phyloP scores from a whole-genome alignment of 2,329 filamentous ascomycete genomes.

The Albifimbria verrucaria region DNA sequence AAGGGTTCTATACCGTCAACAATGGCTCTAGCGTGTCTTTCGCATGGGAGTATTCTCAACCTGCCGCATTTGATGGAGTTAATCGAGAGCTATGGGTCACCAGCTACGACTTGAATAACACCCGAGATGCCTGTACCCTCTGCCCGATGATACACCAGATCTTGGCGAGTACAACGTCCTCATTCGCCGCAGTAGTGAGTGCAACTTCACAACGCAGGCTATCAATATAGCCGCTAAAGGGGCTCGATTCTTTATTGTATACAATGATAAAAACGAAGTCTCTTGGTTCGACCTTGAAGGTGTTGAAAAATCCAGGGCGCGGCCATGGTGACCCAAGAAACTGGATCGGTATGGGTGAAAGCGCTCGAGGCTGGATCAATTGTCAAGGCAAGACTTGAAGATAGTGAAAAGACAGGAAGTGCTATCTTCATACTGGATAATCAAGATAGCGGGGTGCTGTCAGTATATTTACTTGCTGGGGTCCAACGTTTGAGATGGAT shows the following conservation, averaged over 20 bases:
- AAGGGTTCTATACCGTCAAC: conserved; percentile 32
- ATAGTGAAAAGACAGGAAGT: neutral
- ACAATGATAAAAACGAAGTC: conserved; percentile 34
- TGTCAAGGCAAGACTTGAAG: conserved; percentile 5
- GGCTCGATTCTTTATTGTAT: conserved; percentile 52
- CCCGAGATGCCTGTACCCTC: neutral
- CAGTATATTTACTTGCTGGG: conserved; percentile 10
- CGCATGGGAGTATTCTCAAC: neutral
- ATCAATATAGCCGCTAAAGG: conserved; percentile 42
- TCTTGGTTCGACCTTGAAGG: neutral
- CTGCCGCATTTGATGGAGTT: neutral
- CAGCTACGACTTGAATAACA: neutral
- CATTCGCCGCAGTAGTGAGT: conserved; percentile 35
- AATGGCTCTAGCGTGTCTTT: neutral
- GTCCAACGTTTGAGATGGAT: conserved; percentile 12
- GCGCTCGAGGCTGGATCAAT: conserved; percentile 35
- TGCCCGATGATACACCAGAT: conserved; percentile 47
- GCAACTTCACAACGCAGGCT: neutral
- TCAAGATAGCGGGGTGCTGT: conserved; percentile 3
- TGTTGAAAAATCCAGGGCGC: neutral
- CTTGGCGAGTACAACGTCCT: conserved; percentile 51
- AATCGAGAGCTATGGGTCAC: conserved; percentile 1
- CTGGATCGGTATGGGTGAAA: conserved; percentile 35
- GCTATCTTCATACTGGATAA: neutral
- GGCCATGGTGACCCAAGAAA: neutral